phyloP scores from a whole-genome alignment of 306 rosid genomes.

The Glycyrrhiza uralensis region DNA sequence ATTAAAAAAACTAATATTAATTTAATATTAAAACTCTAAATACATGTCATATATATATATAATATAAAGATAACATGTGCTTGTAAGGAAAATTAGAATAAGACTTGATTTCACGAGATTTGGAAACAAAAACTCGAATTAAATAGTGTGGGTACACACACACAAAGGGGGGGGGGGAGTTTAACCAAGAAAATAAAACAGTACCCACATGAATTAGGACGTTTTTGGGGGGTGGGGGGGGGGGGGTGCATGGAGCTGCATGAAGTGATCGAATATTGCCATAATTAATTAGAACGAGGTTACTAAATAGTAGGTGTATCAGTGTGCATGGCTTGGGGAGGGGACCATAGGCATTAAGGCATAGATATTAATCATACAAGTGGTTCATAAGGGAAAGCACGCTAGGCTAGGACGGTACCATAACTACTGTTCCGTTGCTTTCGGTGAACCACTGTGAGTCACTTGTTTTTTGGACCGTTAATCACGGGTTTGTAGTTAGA shows the following conservation, averaged over 20 bases:
- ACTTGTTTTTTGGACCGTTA: conserved; percentile 12
- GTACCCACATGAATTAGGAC: not conserved
- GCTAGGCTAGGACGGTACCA: not conserved
- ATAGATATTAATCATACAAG: not conserved
- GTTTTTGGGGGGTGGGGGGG: not conserved
- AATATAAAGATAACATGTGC: no score
- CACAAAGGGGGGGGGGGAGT: no score
- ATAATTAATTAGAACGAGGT: conserved; percentile 6
- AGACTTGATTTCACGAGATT: no score
- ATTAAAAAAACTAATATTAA: no score
- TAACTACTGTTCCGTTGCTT: not conserved
- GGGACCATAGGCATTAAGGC: conserved; percentile 16
- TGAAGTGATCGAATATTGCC: conserved; percentile 6
- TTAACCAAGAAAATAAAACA: not conserved
- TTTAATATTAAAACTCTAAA: no score
- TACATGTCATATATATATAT: no score
- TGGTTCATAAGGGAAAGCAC: conserved; percentile 8
- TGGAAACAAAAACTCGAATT: no score
- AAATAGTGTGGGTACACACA: no score
- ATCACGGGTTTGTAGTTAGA: conserved; percentile 22
- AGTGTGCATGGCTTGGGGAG: not conserved
- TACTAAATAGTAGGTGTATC: not conserved
- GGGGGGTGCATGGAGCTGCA: not conserved
- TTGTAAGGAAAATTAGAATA: no score
- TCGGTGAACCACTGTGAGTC: not conserved